Conservation (phyloP, 371 early-diverging fungal species). For the Haplosporangium sp. region DNA sequence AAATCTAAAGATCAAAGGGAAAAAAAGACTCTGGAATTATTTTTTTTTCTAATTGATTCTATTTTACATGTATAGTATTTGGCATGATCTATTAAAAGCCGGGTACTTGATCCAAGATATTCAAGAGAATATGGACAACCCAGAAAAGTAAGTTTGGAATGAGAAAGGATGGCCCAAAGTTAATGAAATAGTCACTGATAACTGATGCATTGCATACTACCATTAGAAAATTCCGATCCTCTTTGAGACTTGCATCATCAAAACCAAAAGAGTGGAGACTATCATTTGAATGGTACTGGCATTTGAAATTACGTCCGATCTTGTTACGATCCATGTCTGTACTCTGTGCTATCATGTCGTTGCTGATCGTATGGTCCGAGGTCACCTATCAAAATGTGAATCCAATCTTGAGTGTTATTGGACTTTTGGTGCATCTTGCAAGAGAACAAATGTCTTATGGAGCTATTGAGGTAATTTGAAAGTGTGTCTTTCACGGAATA, state of each 20-base stretch:
- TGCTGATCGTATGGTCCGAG: slow-evolving; percentile 92
- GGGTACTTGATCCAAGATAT: slow-evolving; percentile 85
- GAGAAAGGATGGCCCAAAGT: too few species aligned
- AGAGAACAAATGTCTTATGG: slow-evolving; percentile 63
- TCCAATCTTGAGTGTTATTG: slow-evolving; percentile 71
- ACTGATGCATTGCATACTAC: neutral
- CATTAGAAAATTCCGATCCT: slow-evolving; percentile 63
- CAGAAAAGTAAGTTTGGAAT: slow-evolving; percentile 61
- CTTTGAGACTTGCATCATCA: slow-evolving; percentile 51
- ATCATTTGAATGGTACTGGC: slow-evolving; percentile 86
- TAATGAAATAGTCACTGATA: too few species aligned
- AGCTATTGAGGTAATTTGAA: slow-evolving; percentile 63
- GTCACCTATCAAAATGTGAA: slow-evolving; percentile 79
- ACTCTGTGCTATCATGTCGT: slow-evolving; percentile 71
- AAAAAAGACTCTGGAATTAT: neutral
- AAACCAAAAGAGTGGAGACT: slow-evolving; percentile 33
- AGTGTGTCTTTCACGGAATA: neutral
- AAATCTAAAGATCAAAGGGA: neutral
- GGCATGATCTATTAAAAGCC: slow-evolving; percentile 69
- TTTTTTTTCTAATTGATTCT: neutral
- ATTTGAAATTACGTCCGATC: slow-evolving; percentile 76
- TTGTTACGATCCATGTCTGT: slow-evolving; percentile 69
- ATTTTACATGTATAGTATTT: slow-evolving; percentile 59
- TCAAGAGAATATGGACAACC: slow-evolving; percentile 69
- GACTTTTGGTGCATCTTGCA: slow-evolving; percentile 60